Percentiles rank a stretch among this genome's conserved stretches.
phyloP scores from a whole-genome alignment of 305 asterid species.

The Solanum hybrid region DNA sequence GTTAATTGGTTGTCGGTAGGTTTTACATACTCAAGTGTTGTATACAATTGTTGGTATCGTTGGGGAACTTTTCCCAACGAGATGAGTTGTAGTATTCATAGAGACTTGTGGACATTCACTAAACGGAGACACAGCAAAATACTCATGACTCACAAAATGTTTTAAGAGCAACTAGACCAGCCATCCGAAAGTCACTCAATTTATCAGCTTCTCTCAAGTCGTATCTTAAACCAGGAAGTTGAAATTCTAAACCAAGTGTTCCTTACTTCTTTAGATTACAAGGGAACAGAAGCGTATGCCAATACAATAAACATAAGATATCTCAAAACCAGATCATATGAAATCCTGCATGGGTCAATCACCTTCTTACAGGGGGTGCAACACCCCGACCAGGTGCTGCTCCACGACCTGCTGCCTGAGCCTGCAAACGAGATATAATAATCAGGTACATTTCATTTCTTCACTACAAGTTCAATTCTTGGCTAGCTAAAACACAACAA shows the following conservation, averaged over 20 bases:
- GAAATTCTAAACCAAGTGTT: background rate
- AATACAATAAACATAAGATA: background rate
- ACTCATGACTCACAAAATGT: background rate
- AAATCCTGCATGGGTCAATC: constrained; percentile 20
- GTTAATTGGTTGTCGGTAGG: too few relatives aligned
- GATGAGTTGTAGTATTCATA: background rate
- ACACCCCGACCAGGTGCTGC: constrained; percentile 64
- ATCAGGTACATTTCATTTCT: background rate
- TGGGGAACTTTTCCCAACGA: background rate
- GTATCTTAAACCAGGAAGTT: background rate
- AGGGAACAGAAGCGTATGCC: background rate
- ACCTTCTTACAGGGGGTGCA: constrained; percentile 71
- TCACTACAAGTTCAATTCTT: background rate
- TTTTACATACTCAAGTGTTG: too few relatives aligned
- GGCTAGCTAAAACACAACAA: background rate
- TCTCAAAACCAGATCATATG: background rate
- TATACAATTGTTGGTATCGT: too few relatives aligned
- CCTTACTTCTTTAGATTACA: background rate
- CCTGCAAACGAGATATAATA: constrained; percentile 26
- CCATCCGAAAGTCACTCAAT: background rate
- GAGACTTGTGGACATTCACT: background rate
- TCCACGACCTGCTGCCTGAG: constrained; percentile 79
- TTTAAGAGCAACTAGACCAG: background rate
- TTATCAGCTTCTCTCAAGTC: background rate
- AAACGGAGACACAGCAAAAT: background rate